Conservation (phyloP, 805 yeast species). For the Saccharomycopsis sp. region DNA sequence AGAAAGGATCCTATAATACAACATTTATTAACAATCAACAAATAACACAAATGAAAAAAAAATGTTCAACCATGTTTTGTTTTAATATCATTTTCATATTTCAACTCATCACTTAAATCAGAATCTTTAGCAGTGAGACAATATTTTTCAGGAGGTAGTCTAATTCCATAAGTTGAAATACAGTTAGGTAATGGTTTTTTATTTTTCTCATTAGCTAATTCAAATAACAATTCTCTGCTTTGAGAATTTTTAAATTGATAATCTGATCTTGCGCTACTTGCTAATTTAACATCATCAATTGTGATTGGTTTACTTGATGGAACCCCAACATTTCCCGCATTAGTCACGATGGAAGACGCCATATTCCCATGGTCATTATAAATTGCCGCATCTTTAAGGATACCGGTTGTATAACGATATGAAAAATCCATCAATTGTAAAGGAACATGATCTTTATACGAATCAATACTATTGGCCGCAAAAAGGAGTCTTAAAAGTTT, state of each 20-base stretch:
- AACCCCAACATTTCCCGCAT: constrained; percentile 31
- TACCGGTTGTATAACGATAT: constrained; percentile 73
- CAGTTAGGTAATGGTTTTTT: constrained; percentile 85
- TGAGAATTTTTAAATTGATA: constrained; percentile 87
- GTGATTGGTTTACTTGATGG: constrained; percentile 42
- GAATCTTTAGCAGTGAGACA: constrained; percentile 81
- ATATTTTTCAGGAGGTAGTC: constrained; percentile 96
- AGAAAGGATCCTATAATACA: too few species aligned
- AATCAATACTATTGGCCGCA: constrained; percentile 86
- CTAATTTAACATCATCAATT: constrained; percentile 85
- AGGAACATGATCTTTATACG: constrained; percentile 94
- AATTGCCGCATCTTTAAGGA: constrained; percentile 79
- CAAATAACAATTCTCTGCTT: constrained; percentile 84
- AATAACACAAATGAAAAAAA: too few species aligned
- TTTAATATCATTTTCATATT: constrained; percentile 14
- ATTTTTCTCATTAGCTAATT: constrained; percentile 87
- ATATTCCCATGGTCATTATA: constrained; percentile 73
- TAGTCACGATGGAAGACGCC: constrained; percentile 22
- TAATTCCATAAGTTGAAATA: constrained; percentile 81
- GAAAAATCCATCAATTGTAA: constrained; percentile 96
- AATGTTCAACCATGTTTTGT: background rate
- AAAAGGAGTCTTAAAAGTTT: constrained; percentile 79
- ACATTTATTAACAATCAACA: too few species aligned
- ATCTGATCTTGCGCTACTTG: constrained; percentile 89
- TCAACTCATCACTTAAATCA: constrained; percentile 45